Conservation (phyloP, 805 yeast genomes). For the Monosporozyma aerobia region DNA sequence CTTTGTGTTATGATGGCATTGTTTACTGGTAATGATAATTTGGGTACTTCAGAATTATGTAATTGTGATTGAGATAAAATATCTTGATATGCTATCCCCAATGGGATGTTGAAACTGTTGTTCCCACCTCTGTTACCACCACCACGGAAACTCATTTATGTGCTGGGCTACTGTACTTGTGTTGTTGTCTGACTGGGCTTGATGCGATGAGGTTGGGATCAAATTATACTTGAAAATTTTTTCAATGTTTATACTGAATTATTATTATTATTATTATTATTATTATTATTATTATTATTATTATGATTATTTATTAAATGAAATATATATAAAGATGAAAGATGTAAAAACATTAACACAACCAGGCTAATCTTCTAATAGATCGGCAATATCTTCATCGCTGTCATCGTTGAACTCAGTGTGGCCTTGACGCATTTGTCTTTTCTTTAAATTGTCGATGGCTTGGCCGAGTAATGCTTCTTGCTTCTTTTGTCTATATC, state of each 20-base stretch:
- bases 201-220: background rate
- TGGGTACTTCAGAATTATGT: slow-evolving; percentile 30
- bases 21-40: slow-evolving; percentile 51
- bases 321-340: background rate
- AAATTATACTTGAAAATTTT: background rate
- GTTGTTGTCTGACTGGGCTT: background rate
- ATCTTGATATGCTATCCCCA: slow-evolving; percentile 63
- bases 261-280: too few relatives aligned
- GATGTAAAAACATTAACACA: background rate
- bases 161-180: background rate
- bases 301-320: background rate
- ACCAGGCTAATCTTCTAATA: slow-evolving; percentile 44
- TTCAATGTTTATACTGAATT: background rate
- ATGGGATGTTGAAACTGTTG: slow-evolving; percentile 38
- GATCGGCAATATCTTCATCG: slow-evolving; percentile 62
- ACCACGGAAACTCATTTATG: slow-evolving; percentile 40
- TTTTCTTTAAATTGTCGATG: slow-evolving; percentile 32
- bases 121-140: slow-evolving; percentile 23
- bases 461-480: slow-evolving; percentile 45
- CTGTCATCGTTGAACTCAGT: slow-evolving; percentile 39
- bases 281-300: too few relatives aligned
- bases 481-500: slow-evolving; percentile 48
- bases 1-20: slow-evolving; percentile 39
- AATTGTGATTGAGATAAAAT: slow-evolving; percentile 23
- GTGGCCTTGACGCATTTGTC: slow-evolving; percentile 26